These are phyloP conservation scores for Lentinus polychrous DNA, from an alignment of 1,284 basidiomycete species.

Conservation along the genomic window DNA sequence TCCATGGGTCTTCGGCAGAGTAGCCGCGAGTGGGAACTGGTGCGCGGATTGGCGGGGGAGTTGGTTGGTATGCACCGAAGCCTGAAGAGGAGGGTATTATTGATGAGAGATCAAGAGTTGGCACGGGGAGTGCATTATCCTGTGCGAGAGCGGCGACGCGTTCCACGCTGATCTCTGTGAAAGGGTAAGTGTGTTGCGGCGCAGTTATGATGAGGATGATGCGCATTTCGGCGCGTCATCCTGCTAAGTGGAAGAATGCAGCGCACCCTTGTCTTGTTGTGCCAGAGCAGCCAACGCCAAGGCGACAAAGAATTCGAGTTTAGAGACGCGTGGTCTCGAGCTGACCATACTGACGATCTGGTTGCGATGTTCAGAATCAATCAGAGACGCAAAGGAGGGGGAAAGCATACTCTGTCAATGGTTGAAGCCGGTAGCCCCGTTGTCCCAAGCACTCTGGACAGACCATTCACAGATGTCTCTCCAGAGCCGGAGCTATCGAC, in stretches of 20 bases:
- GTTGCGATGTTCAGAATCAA: neutral
- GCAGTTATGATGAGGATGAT: conserved; percentile 5
- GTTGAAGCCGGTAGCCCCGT: conserved; percentile 74
- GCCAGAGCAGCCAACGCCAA: conserved; percentile 80
- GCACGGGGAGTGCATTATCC: conserved; percentile 65
- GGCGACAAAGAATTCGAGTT: conserved; percentile 83
- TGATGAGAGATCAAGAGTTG: conserved; percentile 55
- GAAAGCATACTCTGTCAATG: conserved; percentile 62
- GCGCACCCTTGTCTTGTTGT: conserved; percentile 69
- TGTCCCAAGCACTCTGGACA: conserved; percentile 73
- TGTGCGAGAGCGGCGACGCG: conserved; percentile 68
- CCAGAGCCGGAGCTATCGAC: conserved; percentile 64
- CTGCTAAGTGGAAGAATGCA: conserved; percentile 5
- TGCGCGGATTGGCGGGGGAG: conserved; percentile 28
- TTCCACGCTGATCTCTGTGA: conserved; percentile 70
- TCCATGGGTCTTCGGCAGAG: conserved; percentile 72
- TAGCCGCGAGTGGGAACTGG: conserved; percentile 38
- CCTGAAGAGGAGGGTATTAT: conserved; percentile 45
- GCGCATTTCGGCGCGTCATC: conserved; percentile 4
- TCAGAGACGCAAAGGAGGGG: neutral
- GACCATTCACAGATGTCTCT: conserved; percentile 72
- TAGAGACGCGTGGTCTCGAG: conserved; percentile 69
- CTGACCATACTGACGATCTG: conserved; percentile 83
- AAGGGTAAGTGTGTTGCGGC: neutral
- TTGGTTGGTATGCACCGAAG: conserved; percentile 31